Percentiles rank a stretch among this genome's conserved stretches.
Evolutionary conservation across 257 asterid species (phyloP).

Genomic region (Phtheirospermum japonicum): DNA sequence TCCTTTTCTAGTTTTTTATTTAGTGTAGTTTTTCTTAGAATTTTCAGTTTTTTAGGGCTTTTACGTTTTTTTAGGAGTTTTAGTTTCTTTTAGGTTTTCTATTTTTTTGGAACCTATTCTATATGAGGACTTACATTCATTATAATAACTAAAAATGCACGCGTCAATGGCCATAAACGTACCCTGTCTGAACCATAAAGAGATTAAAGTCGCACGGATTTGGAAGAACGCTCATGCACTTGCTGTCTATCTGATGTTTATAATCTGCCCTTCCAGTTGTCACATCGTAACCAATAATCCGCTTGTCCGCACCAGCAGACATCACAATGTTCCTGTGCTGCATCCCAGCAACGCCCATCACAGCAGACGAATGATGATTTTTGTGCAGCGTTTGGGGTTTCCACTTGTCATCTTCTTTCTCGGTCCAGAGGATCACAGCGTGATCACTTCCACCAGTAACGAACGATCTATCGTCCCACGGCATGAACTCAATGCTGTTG

Average conservation of each 20-base stretch:
- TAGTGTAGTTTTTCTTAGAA: no score
- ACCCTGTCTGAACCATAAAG: constrained; percentile 96
- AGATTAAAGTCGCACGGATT: constrained; percentile 91
- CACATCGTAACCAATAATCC: constrained; percentile 66
- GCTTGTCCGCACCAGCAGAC: constrained; percentile 86
- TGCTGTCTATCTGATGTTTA: constrained; percentile 75
- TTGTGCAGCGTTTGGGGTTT: constrained; percentile 58
- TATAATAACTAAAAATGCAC: not conserved
- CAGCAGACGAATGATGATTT: constrained; percentile 73
- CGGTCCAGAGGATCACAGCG: constrained; percentile 76
- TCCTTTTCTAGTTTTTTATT: no score
- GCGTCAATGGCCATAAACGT: constrained; percentile 11
- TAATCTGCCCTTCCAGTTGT: constrained; percentile 51
- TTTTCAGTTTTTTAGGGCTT: no score
- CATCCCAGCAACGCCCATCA: constrained; percentile 92
- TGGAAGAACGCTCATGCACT: constrained; percentile 91
- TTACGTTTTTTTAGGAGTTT: no score
- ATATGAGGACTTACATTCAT: not conserved
- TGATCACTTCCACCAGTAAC: constrained; percentile 94
- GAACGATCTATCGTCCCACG: constrained; percentile 74
- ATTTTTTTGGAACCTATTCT: not conserved
- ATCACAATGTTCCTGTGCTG: constrained; percentile 66
- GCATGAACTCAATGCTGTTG: constrained; percentile 82
- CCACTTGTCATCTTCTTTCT: constrained; percentile 67
- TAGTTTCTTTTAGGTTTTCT: no score